Evolutionary conservation across 2,329 filamentous ascomycete species (phyloP), one percentile per base, ranked within the genome.

Genomic region (Bertia moriformis): DNA sequence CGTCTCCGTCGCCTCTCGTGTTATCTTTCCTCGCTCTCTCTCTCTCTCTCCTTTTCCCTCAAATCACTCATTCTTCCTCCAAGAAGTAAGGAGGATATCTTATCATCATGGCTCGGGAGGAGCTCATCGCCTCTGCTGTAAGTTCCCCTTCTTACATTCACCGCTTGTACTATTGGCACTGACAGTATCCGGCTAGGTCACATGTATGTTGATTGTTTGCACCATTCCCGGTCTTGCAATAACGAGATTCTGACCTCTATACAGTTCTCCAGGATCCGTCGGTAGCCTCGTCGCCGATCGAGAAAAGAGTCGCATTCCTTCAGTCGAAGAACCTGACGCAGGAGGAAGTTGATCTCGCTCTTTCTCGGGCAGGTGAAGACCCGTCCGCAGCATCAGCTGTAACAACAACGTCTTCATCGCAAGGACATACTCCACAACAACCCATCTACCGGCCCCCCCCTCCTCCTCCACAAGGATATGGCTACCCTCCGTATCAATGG

Each of bases 301-400:
- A 96, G 53, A 95, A 91, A 60, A 79, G 86, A 46, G 73, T 96
- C 43, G 83, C 87, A 5, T 98, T 98, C 50, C 70, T 98, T 15
- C 84, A 88, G 58, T 93, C 88, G 4, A 98, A 98, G 63, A 96
- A 98, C 59, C 71, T 98, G 40, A 96, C 89, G 1, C 83, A 91
- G 57, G 89, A 96, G 60, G 93, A 98, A 62, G 83, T 98, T 51
- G 84, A 91, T 53, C 68, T 75, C 27, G 83, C 93, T 14, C 71
- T 98, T 47, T 71, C 83, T 32, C 78, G 89, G 51, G 77, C 76
- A 37, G 78, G 80, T 45, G 59, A 53, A 40, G 45, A 51, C 44
- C 55, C 61, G 52, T 62, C 49, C 47, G 61, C 56, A 53, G 62
- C 45, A 50, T 63, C 33, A 54, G 67, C 27, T 60, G 71, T 29